A percentile compares a stretch with the other conserved stretches of the same genome.
Conservation (phyloP, 1,139 yeast species). For the Debaryomycetaceae sp. region DNA sequence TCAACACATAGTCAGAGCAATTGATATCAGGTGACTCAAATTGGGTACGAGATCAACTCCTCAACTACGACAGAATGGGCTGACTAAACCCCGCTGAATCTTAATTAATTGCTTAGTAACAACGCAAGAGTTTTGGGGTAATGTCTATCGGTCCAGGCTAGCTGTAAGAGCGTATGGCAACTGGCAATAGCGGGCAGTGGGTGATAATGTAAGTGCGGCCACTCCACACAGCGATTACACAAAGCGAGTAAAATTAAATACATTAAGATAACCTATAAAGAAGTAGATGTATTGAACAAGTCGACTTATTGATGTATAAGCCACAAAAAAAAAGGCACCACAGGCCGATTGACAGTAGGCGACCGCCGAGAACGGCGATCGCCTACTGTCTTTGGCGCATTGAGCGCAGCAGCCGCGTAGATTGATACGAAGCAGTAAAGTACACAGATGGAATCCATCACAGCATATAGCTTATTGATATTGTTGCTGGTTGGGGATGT, state of each 20-base stretch:
- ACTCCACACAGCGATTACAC: too few relatives aligned
- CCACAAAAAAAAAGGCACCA: too few relatives aligned
- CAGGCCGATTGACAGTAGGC: too few relatives aligned
- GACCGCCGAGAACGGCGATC: too few relatives aligned
- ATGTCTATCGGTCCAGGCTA: too few relatives aligned
- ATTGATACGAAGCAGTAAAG: not conserved
- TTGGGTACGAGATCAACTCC: not conserved
- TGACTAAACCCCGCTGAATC: not conserved
- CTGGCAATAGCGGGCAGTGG: too few relatives aligned
- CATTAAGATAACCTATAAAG: not conserved
- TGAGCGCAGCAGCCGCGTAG: not conserved
- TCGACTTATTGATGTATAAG: not conserved
- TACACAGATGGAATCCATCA: not conserved
- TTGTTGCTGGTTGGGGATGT: slow-evolving; percentile 43
- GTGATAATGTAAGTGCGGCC: too few relatives aligned
- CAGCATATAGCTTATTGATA: slow-evolving; percentile 19
- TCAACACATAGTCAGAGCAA: slow-evolving; percentile 6
- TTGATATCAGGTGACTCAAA: slow-evolving; percentile 5
- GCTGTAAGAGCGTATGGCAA: too few relatives aligned
- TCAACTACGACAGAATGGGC: not conserved
- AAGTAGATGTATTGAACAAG: not conserved
- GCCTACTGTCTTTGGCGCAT: not conserved
- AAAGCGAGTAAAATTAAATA: too few relatives aligned
- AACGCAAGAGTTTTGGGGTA: too few relatives aligned
- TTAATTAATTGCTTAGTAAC: not conserved